Evolutionary conservation across 257 asterid genomes (phyloP).

Genomic region (Primulina tabacum): DNA sequence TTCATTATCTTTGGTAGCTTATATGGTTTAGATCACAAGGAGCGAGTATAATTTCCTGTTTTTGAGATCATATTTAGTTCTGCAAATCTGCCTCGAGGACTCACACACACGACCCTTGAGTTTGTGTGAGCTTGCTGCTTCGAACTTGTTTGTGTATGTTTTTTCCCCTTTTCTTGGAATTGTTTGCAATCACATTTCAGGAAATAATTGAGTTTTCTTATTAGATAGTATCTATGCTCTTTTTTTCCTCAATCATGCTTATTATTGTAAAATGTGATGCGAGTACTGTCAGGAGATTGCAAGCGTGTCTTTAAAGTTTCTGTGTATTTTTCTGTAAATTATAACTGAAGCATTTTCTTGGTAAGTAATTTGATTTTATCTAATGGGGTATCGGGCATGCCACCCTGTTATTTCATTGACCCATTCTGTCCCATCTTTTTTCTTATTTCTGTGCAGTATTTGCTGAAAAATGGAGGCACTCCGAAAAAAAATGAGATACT

Average conservation of each 20-base stretch:
- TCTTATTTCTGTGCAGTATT: constrained; percentile 45
- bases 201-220: too few species aligned
- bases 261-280: not conserved
- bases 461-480: constrained; percentile 59
- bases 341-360: not conserved
- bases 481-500: constrained; percentile 71
- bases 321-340: too few species aligned
- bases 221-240: not conserved
- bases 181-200: not conserved
- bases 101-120: not conserved
- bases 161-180: too few species aligned
- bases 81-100: not conserved
- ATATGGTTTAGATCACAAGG: too few species aligned
- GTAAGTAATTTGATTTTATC: not conserved
- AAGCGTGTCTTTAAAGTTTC: not conserved
- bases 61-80: too few species aligned
- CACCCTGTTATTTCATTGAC: not conserved
- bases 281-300: not conserved
- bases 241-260: not conserved
- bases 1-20: too few species aligned
- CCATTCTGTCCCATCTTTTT: not conserved
- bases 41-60: too few species aligned
- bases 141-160: too few species aligned
- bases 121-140: not conserved
- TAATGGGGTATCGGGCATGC: not conserved